phyloP scores from a whole-genome alignment of 1,139 yeast genomes.

The Wickerhamiella infanticola region DNA sequence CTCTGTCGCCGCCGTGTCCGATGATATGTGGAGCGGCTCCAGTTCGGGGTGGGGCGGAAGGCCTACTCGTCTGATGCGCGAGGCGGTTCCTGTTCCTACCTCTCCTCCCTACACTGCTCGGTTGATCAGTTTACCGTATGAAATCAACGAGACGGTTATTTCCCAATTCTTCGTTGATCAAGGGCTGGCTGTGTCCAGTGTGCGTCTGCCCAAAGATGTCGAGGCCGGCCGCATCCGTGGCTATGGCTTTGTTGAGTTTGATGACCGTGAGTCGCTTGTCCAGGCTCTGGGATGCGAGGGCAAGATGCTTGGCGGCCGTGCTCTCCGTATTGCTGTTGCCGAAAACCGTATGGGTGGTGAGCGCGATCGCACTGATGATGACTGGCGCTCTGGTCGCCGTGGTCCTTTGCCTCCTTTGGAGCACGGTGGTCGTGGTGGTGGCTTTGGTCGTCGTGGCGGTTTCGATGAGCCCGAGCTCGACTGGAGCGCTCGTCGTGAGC shows the following conservation, averaged over 20 bases:
- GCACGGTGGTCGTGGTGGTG: constrained; percentile 8
- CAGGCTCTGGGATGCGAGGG: constrained; percentile 53
- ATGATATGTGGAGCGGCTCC: background rate
- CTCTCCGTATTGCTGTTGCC: constrained; percentile 74
- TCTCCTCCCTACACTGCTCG: constrained; percentile 84
- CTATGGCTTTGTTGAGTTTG: constrained; percentile 73
- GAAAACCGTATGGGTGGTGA: constrained; percentile 41
- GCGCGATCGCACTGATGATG: constrained; percentile 19
- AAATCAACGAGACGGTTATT: constrained; percentile 50
- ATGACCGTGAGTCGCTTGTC: constrained; percentile 48
- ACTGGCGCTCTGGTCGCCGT: constrained; percentile 18
- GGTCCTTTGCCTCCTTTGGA: constrained; percentile 21
- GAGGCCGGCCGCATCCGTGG: constrained; percentile 53
- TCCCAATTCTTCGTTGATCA: constrained; percentile 47
- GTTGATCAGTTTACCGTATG: constrained; percentile 77
- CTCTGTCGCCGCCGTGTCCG: background rate
- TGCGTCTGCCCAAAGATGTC: constrained; percentile 49
- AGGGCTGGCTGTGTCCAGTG: constrained; percentile 40
- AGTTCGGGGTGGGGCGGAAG: constrained; percentile 2
- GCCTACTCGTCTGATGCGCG: background rate
- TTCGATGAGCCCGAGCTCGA: constrained; percentile 13
- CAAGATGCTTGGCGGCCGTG: constrained; percentile 56
- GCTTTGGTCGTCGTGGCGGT: constrained; percentile 25
- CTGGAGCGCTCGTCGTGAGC: constrained; percentile 12
- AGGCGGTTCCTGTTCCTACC: constrained; percentile 64